Conservation (phyloP, 2,329 filamentous ascomycete genomes). For the Exophiala bonariae region DNA sequence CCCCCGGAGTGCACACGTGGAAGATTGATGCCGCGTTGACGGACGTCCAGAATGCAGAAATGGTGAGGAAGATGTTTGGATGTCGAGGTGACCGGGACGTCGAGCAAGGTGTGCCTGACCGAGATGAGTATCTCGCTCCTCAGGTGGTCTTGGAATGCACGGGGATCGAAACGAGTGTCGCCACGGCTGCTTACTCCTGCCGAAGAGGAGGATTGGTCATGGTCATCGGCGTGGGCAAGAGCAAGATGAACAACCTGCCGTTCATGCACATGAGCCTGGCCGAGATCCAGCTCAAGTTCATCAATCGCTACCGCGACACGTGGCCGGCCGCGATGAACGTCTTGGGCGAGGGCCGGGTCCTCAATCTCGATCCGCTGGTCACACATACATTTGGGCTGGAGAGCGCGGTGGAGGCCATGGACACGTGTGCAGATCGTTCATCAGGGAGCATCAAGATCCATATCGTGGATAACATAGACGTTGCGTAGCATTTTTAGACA, state of each 20-base stretch:
- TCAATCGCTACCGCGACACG: constrained; percentile 69
- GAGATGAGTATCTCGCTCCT: constrained; percentile 57
- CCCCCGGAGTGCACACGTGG: constrained; percentile 57
- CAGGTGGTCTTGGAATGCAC: constrained; percentile 65
- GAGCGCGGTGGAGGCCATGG: constrained; percentile 59
- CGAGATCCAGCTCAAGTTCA: constrained; percentile 69
- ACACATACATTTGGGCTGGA: constrained; percentile 65
- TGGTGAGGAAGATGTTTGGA: constrained; percentile 56
- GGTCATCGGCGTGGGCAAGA: constrained; percentile 64
- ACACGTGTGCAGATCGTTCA: constrained; percentile 51
- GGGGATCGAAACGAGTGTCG: constrained; percentile 63
- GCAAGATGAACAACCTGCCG: constrained; percentile 64
- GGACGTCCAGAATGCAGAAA: constrained; percentile 52
- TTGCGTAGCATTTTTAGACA: too few species aligned
- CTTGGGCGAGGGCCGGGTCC: constrained; percentile 51
- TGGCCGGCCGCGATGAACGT: constrained; percentile 67
- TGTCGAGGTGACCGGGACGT: constrained; percentile 2
- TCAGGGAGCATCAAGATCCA: constrained; percentile 62
- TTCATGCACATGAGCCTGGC: constrained; percentile 67
- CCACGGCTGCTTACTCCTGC: constrained; percentile 58
- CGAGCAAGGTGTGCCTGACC: constrained; percentile 2
- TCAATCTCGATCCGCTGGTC: constrained; percentile 63
- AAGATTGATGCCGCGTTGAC: constrained; percentile 46
- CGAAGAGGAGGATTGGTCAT: constrained; percentile 61
- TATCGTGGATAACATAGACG: constrained; percentile 51